Evolutionary conservation across 768 basidiomycete species (phyloP), one percentile per base, ranked within the genome.

Genomic region (Hortiboletus flavorubellus): DNA sequence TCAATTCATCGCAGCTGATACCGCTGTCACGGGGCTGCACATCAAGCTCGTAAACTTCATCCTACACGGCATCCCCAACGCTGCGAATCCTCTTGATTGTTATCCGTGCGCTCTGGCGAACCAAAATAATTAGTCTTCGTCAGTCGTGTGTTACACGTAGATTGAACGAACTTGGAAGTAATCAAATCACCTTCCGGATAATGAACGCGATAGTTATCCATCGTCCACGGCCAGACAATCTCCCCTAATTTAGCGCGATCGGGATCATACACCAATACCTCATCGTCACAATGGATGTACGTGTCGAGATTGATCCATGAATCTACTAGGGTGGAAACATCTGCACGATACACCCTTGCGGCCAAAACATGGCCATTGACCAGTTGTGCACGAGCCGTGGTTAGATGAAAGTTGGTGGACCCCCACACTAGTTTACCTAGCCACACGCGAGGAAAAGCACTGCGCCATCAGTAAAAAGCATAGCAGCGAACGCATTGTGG

Each of bases 261-360:
- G 8, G 46, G 37, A 49, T 53, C 52, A 10, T 49, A 53, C 12
- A 49, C 52, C 52, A 53, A 40, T 2, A 49, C 52, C 18, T 53
- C 52, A 8, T 53, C 46, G 21, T 49, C 47, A 15, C 31, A 40
- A 21, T 49, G 52, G 16, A 53, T 34, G 21, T 50, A 49, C 21
- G 11, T 34, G 45, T 53, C 52, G 38, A 53, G 52, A 49, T 53
- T 53, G 33, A 53, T 49, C 52, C 52, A 53, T 11, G 52, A 53
- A 8, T 39, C 12, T 7, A 23, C 30, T 18, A 49, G 26, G 30
- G 46, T 44, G 6, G 16, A 8, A 4, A 18, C 21, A 4, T 49
- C 37, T 6, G 21, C 21, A 5, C 47, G 41, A n/a, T 51, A 51
- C 14, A 53, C 16, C 31, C 15, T 39, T 21, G 52, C 37, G 6